Percentiles rank a stretch among this genome's conserved stretches.
These are phyloP conservation scores for Zostera marina DNA, from an alignment of 116 monocot species.

Conservation along the genomic window DNA sequence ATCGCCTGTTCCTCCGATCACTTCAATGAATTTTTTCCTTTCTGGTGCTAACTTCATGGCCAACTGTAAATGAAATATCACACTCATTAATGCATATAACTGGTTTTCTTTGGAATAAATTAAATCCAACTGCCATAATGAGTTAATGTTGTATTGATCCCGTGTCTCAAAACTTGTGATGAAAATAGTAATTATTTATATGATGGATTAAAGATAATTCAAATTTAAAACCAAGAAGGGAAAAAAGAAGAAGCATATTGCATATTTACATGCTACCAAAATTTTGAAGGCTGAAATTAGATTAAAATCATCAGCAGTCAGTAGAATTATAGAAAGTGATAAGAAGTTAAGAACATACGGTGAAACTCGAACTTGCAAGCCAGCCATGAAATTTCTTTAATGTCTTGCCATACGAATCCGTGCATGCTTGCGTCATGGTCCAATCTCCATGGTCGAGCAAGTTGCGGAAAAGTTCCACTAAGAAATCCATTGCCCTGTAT, in stretches of 20 bases:
- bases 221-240: too few species aligned
- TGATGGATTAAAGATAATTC: too few species aligned
- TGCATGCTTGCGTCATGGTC: slow-evolving; percentile 71
- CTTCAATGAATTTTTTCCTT: slow-evolving; percentile 93
- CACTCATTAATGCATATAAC: neutral
- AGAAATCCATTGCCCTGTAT: slow-evolving; percentile 80
- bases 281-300: too few species aligned
- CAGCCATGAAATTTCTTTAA: slow-evolving; percentile 92
- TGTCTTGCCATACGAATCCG: slow-evolving; percentile 72
- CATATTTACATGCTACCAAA: too few species aligned
- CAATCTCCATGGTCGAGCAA: slow-evolving; percentile 70
- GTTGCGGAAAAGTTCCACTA: slow-evolving; percentile 71
- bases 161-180: too few species aligned
- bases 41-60: slow-evolving; percentile 94
- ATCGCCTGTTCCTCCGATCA: slow-evolving; percentile 63
- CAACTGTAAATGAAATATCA: slow-evolving; percentile 20
- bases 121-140: too few species aligned
- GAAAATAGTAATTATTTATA: too few species aligned
- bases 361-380: slow-evolving; percentile 81
- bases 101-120: neutral
- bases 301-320: too few species aligned
- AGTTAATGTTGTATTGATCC: neutral
- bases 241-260: too few species aligned
- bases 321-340: neutral
- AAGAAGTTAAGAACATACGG: slow-evolving; percentile 18